phyloP scores from a whole-genome alignment of 2,329 filamentous ascomycete species.

The Xylariaceae sp. region DNA sequence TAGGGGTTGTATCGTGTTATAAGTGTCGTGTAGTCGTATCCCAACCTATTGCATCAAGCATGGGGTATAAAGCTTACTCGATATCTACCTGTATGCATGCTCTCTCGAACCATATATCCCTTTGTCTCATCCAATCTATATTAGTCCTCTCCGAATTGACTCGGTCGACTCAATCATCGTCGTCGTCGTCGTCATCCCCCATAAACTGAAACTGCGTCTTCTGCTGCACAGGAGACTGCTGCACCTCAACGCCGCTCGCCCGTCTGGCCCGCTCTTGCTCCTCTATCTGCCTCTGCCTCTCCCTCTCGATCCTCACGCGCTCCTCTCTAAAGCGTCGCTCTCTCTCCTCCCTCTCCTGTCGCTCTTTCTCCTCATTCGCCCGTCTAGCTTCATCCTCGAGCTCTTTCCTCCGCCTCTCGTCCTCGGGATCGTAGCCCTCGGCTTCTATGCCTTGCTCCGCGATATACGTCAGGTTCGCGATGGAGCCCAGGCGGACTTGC shows the following conservation, averaged over 20 bases:
- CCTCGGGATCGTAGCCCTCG: slow-evolving; percentile 54
- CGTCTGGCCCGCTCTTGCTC: slow-evolving; percentile 30
- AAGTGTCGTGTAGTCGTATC: no score
- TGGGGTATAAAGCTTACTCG: no score
- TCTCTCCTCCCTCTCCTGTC: slow-evolving; percentile 42
- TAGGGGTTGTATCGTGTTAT: no score
- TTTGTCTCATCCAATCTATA: no score
- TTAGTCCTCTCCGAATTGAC: no score
- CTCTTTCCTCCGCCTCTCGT: slow-evolving; percentile 48
- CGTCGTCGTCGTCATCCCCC: slow-evolving; percentile 49
- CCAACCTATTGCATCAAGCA: no score
- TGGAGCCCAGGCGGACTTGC: slow-evolving; percentile 63
- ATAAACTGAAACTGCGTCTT: slow-evolving; percentile 56
- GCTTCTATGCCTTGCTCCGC: slow-evolving; percentile 60
- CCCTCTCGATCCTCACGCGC: slow-evolving; percentile 21
- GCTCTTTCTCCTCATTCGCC: slow-evolving; percentile 44
- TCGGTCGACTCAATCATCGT: slow-evolving; percentile 26
- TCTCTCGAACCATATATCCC: no score
- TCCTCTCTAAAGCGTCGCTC: slow-evolving; percentile 44
- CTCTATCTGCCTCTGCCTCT: slow-evolving; percentile 38
- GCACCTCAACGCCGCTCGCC: background rate
- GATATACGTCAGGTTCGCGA: slow-evolving; percentile 61
- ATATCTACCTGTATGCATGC: no score
- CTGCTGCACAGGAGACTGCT: slow-evolving; percentile 18
- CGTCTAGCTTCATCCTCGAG: slow-evolving; percentile 47